Evolutionary conservation across 2,329 filamentous ascomycete species (phyloP).

Genomic region (Claviceps capensis): DNA sequence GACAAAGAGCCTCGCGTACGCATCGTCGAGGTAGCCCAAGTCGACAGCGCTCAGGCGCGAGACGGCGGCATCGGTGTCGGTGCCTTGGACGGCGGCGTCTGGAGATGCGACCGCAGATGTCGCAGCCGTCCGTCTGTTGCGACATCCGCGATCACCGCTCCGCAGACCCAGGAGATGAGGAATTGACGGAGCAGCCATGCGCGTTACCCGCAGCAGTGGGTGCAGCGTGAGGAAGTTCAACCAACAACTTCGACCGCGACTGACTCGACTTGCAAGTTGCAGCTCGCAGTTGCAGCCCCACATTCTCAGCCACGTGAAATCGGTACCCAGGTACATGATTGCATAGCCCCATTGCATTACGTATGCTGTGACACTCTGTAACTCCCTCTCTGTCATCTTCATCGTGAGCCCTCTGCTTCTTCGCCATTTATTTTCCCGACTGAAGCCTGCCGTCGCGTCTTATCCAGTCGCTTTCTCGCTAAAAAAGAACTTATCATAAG

Average conservation of each 20-base stretch:
- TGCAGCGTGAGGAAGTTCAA: too few relatives aligned
- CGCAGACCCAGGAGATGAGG: conserved; percentile 57
- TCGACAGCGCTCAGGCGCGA: conserved; percentile 82
- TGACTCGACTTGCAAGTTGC: too few relatives aligned
- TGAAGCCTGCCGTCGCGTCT: not conserved
- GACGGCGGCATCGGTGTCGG: conserved; percentile 81
- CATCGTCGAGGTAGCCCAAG: conserved; percentile 71
- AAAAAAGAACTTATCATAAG: too few relatives aligned
- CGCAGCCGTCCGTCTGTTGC: conserved; percentile 19
- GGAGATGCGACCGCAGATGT: conserved; percentile 27
- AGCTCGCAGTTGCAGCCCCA: too few relatives aligned
- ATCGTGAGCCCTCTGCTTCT: not conserved
- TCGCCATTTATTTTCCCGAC: not conserved
- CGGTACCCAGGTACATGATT: not conserved
- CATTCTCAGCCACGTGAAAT: not conserved
- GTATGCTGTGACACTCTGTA: not conserved
- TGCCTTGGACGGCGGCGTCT: conserved; percentile 71
- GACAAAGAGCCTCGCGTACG: conserved; percentile 61
- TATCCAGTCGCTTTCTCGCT: not conserved
- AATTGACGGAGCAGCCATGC: conserved; percentile 61
- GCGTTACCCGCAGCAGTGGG: not conserved
- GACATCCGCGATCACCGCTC: conserved; percentile 20
- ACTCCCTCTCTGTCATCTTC: not conserved
- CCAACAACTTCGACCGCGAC: too few relatives aligned
- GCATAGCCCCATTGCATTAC: not conserved